phyloP scores from a whole-genome alignment of 2,329 filamentous ascomycete genomes.

The Hypoxylon sp. region DNA sequence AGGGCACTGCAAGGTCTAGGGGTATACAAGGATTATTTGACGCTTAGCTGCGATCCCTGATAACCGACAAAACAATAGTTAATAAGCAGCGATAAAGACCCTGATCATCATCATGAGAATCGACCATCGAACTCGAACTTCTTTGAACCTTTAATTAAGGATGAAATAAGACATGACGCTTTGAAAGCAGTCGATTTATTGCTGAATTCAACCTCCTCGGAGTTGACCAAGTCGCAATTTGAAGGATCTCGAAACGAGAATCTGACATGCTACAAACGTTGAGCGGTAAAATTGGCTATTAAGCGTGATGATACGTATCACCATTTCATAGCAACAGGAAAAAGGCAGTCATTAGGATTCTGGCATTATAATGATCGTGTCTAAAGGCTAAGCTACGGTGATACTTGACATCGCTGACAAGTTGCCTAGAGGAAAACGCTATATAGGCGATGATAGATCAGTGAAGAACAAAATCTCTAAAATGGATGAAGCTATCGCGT shows the following conservation, averaged over 20 bases:
- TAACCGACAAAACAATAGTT: neutral
- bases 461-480: slow-evolving; percentile 9
- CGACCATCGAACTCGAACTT: neutral
- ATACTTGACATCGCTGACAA: slow-evolving; percentile 13
- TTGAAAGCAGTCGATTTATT: neutral
- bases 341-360: neutral
- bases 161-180: neutral
- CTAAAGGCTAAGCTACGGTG: slow-evolving; percentile 21
- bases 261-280: neutral
- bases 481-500: neutral
- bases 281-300: neutral
- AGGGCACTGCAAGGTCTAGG: slow-evolving; percentile 22
- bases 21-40: slow-evolving; percentile 10
- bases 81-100: slow-evolving; percentile 21
- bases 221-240: neutral
- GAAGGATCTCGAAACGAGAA: neutral
- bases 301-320: neutral
- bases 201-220: neutral
- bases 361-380: slow-evolving; percentile 22
- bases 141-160: slow-evolving; percentile 1
- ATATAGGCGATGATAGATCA: slow-evolving; percentile 24
- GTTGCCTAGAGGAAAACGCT: slow-evolving; percentile 22
- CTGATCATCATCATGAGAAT: neutral
- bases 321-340: neutral
- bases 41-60: slow-evolving; percentile 25